Evolutionary conservation across 1,139 yeast genomes (phyloP), one percentile per base, ranked within the genome.

Genomic region (Meyerozyma carpophila): DNA sequence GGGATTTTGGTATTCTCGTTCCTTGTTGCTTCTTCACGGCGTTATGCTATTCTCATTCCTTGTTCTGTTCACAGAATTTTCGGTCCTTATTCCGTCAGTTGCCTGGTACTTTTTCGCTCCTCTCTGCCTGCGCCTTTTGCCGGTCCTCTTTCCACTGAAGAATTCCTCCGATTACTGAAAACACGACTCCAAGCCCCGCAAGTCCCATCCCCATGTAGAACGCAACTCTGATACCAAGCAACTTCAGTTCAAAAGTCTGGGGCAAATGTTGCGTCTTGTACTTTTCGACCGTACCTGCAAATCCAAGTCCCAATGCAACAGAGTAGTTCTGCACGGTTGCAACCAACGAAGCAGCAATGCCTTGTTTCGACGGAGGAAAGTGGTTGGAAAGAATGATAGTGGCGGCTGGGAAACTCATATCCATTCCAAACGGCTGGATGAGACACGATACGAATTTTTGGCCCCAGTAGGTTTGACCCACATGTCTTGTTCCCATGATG

Each of bases 371-470:
- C 39, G 64, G 59, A 0, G 85, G 84, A 28, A 82, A 66, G n/a
- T 69, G 61, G 40, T 72, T 63, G 32, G 78, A 68, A 31, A 82
- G 60, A 34, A 81, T 63, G 43, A 81, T 66, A 8, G 80, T 71
- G 1, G 77, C 83, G 0, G 86, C 78, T 0, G 88, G 87, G 57
- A 81, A 81, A 41, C 82, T 77, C 66, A 77, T 71, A 55, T 82
- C 87, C 83, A 82, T 79, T 0, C 84, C 87, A 51, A 75, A 70
- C 0, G 82, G 75, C 26, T 68, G 68, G n/a, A 81, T 50, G 2
- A 78, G 39, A 32, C 65, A 49, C 3, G 78, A 61, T 2, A 78
- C 72, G 50, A 82, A 79, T 39, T 73, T 67, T 45, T 75, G 79
- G 2, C 73, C 70, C 83, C 83, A 80, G 56, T 68, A 80, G 0